Conservation (phyloP, 2,329 filamentous ascomycete genomes). For the Rutstroemia sp. region DNA sequence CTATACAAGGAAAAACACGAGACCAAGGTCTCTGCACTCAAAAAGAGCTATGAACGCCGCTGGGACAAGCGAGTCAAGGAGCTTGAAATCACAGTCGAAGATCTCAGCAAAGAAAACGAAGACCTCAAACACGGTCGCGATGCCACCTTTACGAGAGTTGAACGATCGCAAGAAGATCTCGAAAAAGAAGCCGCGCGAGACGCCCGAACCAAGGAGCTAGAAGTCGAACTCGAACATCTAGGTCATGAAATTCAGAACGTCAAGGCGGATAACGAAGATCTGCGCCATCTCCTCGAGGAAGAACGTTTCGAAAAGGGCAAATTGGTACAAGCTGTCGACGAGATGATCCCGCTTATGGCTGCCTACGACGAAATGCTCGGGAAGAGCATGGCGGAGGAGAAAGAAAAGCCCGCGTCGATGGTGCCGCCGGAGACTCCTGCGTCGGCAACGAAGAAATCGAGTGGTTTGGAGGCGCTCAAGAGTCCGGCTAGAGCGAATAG, state of each 20-base stretch:
- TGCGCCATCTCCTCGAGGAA: slow-evolving; percentile 59
- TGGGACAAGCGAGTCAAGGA: slow-evolving; percentile 85
- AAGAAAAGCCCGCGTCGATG: slow-evolving; percentile 12
- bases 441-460: slow-evolving; percentile 11
- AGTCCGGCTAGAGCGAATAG: slow-evolving; percentile 40
- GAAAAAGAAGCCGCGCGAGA: slow-evolving; percentile 66
- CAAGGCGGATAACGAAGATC: slow-evolving; percentile 59
- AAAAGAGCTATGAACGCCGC: slow-evolving; percentile 73
- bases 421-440: slow-evolving; percentile 19
- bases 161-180: slow-evolving; percentile 33
- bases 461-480: slow-evolving; percentile 4
- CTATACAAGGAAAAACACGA: slow-evolving; percentile 98
- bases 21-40: slow-evolving; percentile 87
- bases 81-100: slow-evolving; percentile 63
- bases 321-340: slow-evolving; percentile 72
- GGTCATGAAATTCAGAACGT: slow-evolving; percentile 65
- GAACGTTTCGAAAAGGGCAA: slow-evolving; percentile 81
- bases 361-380: slow-evolving; percentile 31
- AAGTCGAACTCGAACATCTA: slow-evolving; percentile 64
- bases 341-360: slow-evolving; percentile 68
- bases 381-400: slow-evolving; percentile 17
- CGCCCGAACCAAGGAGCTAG: slow-evolving; percentile 74
- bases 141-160: slow-evolving; percentile 53
- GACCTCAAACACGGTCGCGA: slow-evolving; percentile 55
- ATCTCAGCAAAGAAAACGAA: slow-evolving; percentile 67